A percentile compares a stretch with the other conserved stretches of the same genome.
Conservation (phyloP, 768 basidiomycete species). For the Auricularia sp. region DNA sequence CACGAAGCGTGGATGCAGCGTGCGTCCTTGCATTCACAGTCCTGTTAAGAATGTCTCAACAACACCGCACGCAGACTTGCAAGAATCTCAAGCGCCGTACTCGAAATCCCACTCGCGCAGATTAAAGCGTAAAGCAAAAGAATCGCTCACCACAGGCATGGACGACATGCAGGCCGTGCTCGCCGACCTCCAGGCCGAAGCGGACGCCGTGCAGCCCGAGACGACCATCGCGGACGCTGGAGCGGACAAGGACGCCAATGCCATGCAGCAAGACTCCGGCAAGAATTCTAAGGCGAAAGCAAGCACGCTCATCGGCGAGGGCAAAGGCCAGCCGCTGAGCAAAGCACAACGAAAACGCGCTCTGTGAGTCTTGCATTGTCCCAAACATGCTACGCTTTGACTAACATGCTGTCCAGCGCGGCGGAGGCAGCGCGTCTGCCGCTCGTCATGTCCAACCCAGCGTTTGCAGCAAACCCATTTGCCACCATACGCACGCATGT, state of each 20-base stretch:
- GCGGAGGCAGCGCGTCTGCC: slow-evolving; percentile 61
- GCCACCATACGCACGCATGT: slow-evolving; percentile 71
- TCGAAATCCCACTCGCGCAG: slow-evolving; percentile 67
- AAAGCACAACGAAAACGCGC: slow-evolving; percentile 55
- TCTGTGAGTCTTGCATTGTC: slow-evolving; percentile 38
- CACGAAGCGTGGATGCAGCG: slow-evolving; percentile 62
- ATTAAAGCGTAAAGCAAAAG: slow-evolving; percentile 55
- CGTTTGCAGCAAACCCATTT: slow-evolving; percentile 62
- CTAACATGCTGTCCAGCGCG: slow-evolving; percentile 33
- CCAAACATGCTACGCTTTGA: not conserved
- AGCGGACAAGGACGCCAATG: slow-evolving; percentile 5
- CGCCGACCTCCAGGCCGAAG: not conserved
- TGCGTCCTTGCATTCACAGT: slow-evolving; percentile 20
- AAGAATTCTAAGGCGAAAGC: not conserved
- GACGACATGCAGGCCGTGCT: slow-evolving; percentile 24
- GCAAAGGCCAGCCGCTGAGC: slow-evolving; percentile 47
- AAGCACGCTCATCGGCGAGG: slow-evolving; percentile 50
- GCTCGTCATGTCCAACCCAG: slow-evolving; percentile 53
- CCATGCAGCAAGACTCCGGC: not conserved
- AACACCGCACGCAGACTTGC: slow-evolving; percentile 32
- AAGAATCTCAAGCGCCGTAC: slow-evolving; percentile 40
- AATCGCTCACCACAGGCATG: slow-evolving; percentile 21
- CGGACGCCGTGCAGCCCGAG: not conserved
- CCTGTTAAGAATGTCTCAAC: not conserved
- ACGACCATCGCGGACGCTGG: slow-evolving; percentile 2